phyloP scores from a whole-genome alignment of 2,329 filamentous ascomycete genomes.

The Aspergillus thermomutatus region DNA sequence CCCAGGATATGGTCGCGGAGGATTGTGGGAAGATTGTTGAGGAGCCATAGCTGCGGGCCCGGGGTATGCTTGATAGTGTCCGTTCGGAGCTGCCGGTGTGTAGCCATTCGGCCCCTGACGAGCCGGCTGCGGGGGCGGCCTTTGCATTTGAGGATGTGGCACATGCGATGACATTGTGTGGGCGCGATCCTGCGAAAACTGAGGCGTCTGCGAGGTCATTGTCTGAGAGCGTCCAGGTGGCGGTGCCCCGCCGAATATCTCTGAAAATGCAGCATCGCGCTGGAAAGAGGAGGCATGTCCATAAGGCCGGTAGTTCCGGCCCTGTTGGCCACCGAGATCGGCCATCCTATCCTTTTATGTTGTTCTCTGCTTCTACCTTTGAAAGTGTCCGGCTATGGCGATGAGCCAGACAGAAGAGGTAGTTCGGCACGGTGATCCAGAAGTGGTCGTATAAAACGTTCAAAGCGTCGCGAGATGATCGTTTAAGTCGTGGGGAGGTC shows the following conservation, averaged over 20 bases:
- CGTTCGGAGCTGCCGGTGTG: slow-evolving; percentile 36
- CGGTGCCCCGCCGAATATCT: slow-evolving; percentile 87
- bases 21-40: slow-evolving; percentile 55
- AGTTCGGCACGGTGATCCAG: neutral
- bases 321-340: slow-evolving; percentile 62
- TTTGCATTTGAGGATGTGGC: slow-evolving; percentile 42
- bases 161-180: slow-evolving; percentile 69
- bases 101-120: slow-evolving; percentile 47
- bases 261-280: slow-evolving; percentile 91
- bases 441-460: slow-evolving; percentile 31
- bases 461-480: slow-evolving; percentile 30
- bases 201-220: slow-evolving; percentile 76
- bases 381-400: neutral
- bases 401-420: neutral
- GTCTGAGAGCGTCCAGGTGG: slow-evolving; percentile 89
- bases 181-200: slow-evolving; percentile 65
- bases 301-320: slow-evolving; percentile 58
- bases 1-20: slow-evolving; percentile 61
- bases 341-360: slow-evolving; percentile 47
- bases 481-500: slow-evolving; percentile 30
- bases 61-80: slow-evolving; percentile 40
- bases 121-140: slow-evolving; percentile 39
- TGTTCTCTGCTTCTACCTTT: neutral
- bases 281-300: slow-evolving; percentile 58
- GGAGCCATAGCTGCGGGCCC: slow-evolving; percentile 32